Conservation (phyloP, 164 flowering plant species). For the Macadamia integrifolia region DNA sequence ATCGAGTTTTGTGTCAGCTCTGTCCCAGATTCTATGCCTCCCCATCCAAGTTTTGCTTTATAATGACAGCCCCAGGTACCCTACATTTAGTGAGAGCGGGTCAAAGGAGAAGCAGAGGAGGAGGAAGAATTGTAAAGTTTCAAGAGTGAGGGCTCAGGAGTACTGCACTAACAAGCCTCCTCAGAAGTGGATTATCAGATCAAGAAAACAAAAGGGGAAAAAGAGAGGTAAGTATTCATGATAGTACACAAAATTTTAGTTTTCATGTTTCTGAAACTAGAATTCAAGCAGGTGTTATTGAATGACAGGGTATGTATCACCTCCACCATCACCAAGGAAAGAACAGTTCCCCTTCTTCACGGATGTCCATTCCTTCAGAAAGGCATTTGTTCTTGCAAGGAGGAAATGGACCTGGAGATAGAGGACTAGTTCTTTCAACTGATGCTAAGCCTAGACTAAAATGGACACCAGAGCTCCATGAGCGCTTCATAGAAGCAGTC, state of each 20-base stretch:
- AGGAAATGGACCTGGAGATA: constrained; percentile 58
- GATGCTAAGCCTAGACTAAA: constrained; percentile 95
- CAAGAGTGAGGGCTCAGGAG: neutral
- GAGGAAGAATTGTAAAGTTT: neutral
- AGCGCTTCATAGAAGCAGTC: constrained; percentile 83
- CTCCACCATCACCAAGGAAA: constrained; percentile 54
- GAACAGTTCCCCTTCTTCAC: constrained; percentile 44
- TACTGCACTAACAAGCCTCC: neutral
- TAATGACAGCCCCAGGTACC: constrained; percentile 26
- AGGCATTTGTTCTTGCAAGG: constrained; percentile 68
- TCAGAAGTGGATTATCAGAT: constrained; percentile 9
- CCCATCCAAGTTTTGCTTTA: constrained; percentile 29
- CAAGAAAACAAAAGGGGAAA: constrained; percentile 4
- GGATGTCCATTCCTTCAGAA: constrained; percentile 53
- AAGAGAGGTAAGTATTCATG: constrained; percentile 18
- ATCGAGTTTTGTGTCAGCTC: constrained; percentile 25
- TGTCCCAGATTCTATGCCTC: constrained; percentile 55
- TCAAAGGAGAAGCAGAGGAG: constrained; percentile 19
- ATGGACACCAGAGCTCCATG: constrained; percentile 96
- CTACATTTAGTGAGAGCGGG: constrained; percentile 23
- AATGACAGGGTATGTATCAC: constrained; percentile 51
- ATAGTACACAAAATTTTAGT: neutral
- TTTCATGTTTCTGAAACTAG: constrained; percentile 9
- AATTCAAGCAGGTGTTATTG: neutral
- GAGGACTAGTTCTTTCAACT: constrained; percentile 92